phyloP scores from a whole-genome alignment of 1,139 yeast species.

The Saccharomyces hybrid region DNA sequence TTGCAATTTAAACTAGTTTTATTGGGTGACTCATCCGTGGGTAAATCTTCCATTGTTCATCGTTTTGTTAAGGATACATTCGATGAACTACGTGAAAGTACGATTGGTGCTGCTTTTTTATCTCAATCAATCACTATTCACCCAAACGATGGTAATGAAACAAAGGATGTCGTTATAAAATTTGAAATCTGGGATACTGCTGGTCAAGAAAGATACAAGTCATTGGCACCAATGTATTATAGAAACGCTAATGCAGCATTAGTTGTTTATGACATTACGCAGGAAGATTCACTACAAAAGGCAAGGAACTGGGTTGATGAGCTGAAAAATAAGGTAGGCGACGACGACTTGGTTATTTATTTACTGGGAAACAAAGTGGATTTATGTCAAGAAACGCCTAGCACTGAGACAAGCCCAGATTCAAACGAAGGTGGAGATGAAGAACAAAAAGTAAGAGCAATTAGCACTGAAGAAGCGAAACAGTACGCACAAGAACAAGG shows the following conservation, averaged over 20 bases:
- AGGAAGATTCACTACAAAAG: constrained; percentile 62
- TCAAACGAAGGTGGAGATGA: constrained; percentile 19
- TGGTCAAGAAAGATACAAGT: constrained; percentile 77
- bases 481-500: constrained; percentile 66
- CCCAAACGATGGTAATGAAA: constrained; percentile 7
- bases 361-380: constrained; percentile 81
- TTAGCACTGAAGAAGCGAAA: constrained; percentile 47
- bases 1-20: constrained; percentile 76
- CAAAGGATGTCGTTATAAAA: constrained; percentile 46
- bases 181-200: constrained; percentile 90
- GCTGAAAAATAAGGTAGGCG: constrained; percentile 78
- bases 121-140: constrained; percentile 72
- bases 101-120: constrained; percentile 95
- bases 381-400: constrained; percentile 32
- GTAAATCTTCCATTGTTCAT: constrained; percentile 84
- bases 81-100: constrained; percentile 89
- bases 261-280: constrained; percentile 69
- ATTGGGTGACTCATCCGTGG: constrained; percentile 94
- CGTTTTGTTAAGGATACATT: constrained; percentile 92
- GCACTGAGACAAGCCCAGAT: not conserved
- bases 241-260: constrained; percentile 79
- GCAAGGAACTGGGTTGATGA: constrained; percentile 97
- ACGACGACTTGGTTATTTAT: constrained; percentile 69
- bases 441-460: constrained; percentile 41
- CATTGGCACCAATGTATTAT: constrained; percentile 80